Evolutionary conservation across 108 stramenopile species (phyloP).

Genomic region (Thalassiosira profunda): DNA sequence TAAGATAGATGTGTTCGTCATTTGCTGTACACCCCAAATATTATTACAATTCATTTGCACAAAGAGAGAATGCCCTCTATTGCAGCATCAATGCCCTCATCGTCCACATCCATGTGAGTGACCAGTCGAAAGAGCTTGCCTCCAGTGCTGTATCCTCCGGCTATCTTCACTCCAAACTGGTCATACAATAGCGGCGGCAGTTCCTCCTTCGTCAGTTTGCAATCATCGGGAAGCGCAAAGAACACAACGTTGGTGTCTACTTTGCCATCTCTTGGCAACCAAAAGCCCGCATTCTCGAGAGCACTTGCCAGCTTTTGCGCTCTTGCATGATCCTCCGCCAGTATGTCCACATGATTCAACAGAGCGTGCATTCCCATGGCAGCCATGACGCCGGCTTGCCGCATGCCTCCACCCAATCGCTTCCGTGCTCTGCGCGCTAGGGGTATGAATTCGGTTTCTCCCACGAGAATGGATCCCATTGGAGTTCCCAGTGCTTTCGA

Average conservation of each 20-base stretch:
- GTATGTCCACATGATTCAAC: slow-evolving; percentile 79
- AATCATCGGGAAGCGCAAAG: slow-evolving; percentile 71
- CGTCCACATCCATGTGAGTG: slow-evolving; percentile 77
- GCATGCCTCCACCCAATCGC: slow-evolving; percentile 97
- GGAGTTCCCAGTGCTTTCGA: slow-evolving; percentile 98
- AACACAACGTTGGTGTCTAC: slow-evolving; percentile 90
- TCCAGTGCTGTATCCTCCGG: slow-evolving; percentile 72
- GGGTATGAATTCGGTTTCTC: slow-evolving; percentile 73
- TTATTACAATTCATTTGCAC: neutral
- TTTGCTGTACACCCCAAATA: too few species aligned
- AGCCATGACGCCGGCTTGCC: slow-evolving; percentile 95
- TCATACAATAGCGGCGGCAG: slow-evolving; percentile 37
- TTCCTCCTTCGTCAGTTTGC: slow-evolving; percentile 54
- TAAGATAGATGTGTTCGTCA: too few species aligned
- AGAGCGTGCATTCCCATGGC: slow-evolving; percentile 92
- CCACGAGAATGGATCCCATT: slow-evolving; percentile 93
- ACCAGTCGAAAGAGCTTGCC: slow-evolving; percentile 76
- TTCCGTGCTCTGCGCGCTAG: slow-evolving; percentile 92
- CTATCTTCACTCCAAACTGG: slow-evolving; percentile 66
- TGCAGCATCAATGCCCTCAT: slow-evolving; percentile 54
- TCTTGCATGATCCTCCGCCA: slow-evolving; percentile 84
- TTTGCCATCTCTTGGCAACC: slow-evolving; percentile 56
- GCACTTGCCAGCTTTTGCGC: slow-evolving; percentile 67
- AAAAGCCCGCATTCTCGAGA: slow-evolving; percentile 63
- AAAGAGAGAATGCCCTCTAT: slow-evolving; percentile 33